These are phyloP conservation scores for Candida germanica DNA, from an alignment of 805 yeast genomes.

Conservation along the genomic window DNA sequence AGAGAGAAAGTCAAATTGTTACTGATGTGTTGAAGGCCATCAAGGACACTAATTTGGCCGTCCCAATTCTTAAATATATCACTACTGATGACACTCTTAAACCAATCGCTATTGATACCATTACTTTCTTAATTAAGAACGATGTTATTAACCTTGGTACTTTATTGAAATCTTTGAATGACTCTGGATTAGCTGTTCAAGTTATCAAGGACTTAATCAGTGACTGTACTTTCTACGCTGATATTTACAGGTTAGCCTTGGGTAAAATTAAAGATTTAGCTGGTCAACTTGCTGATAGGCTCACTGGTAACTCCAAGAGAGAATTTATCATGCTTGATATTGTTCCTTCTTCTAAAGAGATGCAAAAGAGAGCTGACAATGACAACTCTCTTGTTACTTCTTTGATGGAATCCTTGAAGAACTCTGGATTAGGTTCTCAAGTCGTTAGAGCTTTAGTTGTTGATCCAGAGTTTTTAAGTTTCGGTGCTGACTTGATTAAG, in stretches of 20 bases:
- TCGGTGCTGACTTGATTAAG: constrained; percentile 37
- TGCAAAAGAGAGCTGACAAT: constrained; percentile 4
- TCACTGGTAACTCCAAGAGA: constrained; percentile 25
- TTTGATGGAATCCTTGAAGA: constrained; percentile 42
- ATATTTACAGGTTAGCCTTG: constrained; percentile 36
- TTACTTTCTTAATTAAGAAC: constrained; percentile 27
- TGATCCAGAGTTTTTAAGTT: constrained; percentile 33
- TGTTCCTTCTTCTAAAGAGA: not conserved
- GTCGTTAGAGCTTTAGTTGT: constrained; percentile 37
- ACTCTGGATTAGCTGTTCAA: constrained; percentile 39
- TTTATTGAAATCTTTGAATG: constrained; percentile 37
- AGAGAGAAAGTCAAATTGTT: constrained; percentile 40
- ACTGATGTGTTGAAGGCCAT: constrained; percentile 39
- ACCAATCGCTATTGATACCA: constrained; percentile 26
- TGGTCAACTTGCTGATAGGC: constrained; percentile 19
- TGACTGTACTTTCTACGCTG: constrained; percentile 39
- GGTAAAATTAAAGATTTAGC: constrained; percentile 30
- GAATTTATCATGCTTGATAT: constrained; percentile 11
- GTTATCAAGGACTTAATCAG: constrained; percentile 34
- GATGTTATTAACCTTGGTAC: constrained; percentile 33
- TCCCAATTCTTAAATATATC: constrained; percentile 31
- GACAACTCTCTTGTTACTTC: constrained; percentile 21
- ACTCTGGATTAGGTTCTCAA: constrained; percentile 39
- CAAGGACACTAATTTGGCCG: constrained; percentile 35
- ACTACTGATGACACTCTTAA: constrained; percentile 30